Evolutionary conservation across 148 eudicot genomes (phyloP).

Genomic region (Cornus florida): DNA sequence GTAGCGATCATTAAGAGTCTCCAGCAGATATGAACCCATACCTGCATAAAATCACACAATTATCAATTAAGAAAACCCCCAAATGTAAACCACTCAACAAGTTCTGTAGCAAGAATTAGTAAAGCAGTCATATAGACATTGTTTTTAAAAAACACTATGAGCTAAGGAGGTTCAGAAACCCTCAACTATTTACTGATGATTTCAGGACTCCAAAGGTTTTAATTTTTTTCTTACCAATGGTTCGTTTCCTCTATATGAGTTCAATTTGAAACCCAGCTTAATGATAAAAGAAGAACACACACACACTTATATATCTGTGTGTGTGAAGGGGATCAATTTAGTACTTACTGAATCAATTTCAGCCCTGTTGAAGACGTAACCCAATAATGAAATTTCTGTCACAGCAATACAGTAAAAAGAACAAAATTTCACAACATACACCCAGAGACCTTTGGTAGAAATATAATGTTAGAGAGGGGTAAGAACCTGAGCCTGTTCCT

Average conservation of each 20-base stretch:
- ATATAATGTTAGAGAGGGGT: not conserved
- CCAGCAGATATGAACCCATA: conserved; percentile 97
- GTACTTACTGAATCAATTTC: not conserved
- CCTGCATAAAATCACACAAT: conserved; percentile 45
- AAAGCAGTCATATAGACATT: not conserved
- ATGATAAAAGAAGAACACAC: not conserved
- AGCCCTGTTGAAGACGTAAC: not conserved
- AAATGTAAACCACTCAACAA: not conserved
- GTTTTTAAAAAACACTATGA: not conserved
- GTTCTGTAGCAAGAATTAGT: not conserved
- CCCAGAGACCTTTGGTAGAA: not conserved
- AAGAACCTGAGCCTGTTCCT: conserved; percentile 95
- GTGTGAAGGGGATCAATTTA: not conserved
- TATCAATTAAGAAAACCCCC: not conserved
- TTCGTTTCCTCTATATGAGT: not conserved
- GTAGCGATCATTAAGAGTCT: conserved; percentile 95
- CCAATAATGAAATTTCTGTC: not conserved
- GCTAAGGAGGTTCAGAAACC: not conserved
- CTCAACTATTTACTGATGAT: too few species aligned
- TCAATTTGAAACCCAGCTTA: not conserved
- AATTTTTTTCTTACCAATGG: too few species aligned
- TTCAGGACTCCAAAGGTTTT: too few species aligned
- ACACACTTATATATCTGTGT: too few species aligned
- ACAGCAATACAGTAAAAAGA: not conserved
- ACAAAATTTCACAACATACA: not conserved